Evolutionary conservation across 495 filamentous ascomycete species (phyloP).

Genomic region (Penicillium coprophilum): DNA sequence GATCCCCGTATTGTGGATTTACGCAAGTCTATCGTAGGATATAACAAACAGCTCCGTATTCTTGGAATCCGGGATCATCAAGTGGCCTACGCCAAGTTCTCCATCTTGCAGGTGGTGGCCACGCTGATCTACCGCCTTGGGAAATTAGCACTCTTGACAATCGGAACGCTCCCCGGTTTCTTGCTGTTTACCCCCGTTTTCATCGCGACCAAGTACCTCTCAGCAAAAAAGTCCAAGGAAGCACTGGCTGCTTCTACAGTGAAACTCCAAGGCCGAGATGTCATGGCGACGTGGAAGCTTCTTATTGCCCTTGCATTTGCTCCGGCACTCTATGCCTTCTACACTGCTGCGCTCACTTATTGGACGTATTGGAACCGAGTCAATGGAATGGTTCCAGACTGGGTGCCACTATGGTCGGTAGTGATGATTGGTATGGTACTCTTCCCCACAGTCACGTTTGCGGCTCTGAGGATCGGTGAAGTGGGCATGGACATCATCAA

Average conservation of each 20-base stretch:
- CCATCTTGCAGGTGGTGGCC: constrained; percentile 68
- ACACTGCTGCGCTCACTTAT: constrained; percentile 69
- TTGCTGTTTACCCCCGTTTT: constrained; percentile 91
- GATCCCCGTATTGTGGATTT: constrained; percentile 81
- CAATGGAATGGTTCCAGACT: constrained; percentile 73
- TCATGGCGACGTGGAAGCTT: constrained; percentile 98
- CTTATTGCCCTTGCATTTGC: constrained; percentile 88
- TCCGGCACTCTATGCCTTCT: constrained; percentile 79
- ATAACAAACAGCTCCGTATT: constrained; percentile 85
- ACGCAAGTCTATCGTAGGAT: constrained; percentile 74
- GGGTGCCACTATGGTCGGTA: constrained; percentile 78
- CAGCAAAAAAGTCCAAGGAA: constrained; percentile 84
- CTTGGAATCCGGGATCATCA: constrained; percentile 92
- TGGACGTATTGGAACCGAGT: constrained; percentile 80
- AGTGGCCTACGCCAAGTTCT: constrained; percentile 86
- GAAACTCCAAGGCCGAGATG: constrained; percentile 90
- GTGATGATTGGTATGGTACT: constrained; percentile 69
- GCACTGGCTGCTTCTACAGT: constrained; percentile 90
- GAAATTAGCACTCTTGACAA: constrained; percentile 72
- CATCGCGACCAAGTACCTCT: constrained; percentile 82
- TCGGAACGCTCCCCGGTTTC: constrained; percentile 83
- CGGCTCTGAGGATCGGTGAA: constrained; percentile 92
- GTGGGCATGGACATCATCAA: constrained; percentile 98
- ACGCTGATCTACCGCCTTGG: constrained; percentile 75
- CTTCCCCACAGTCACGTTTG: constrained; percentile 89